phyloP scores from a whole-genome alignment of 108 stramenopile species.

The Mediolabrus comicus region DNA sequence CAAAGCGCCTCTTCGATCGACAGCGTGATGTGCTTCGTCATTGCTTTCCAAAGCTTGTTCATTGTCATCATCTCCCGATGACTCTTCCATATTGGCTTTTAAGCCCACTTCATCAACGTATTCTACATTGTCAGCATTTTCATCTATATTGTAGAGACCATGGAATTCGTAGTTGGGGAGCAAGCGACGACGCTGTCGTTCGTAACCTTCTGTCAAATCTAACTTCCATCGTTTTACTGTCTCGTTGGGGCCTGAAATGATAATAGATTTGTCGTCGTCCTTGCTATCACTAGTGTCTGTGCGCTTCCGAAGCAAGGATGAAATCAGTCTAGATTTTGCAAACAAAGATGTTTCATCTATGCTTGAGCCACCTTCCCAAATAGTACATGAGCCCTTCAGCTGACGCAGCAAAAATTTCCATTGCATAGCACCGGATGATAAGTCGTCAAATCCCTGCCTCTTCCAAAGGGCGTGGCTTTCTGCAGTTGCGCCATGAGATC shows the following conservation, averaged over 20 bases:
- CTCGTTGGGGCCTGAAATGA: conserved; percentile 4
- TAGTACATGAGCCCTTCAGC: conserved; percentile 79
- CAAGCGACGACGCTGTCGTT: conserved; percentile 79
- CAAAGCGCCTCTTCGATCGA: background rate
- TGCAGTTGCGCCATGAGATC: conserved; percentile 68
- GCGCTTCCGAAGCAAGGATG: conserved; percentile 9
- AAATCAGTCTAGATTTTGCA: conserved; percentile 32
- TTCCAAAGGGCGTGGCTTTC: conserved; percentile 87
- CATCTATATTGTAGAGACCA: conserved; percentile 86
- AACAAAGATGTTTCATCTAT: conserved; percentile 46
- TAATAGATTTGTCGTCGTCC: background rate
- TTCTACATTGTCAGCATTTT: conserved; percentile 46
- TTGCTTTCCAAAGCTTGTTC: conserved; percentile 12
- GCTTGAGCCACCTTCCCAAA: conserved; percentile 83
- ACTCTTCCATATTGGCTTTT: background rate
- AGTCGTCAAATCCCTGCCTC: conserved; percentile 86
- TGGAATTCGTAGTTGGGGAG: conserved; percentile 90
- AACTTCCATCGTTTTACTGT: conserved; percentile 77
- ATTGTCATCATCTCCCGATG: conserved; percentile 15
- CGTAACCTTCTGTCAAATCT: conserved; percentile 85
- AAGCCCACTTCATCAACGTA: conserved; percentile 37
- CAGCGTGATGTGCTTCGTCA: background rate
- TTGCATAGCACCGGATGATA: conserved; percentile 85
- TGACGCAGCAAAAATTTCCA: conserved; percentile 82
- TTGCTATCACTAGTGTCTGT: conserved; percentile 7